phyloP scores from a whole-genome alignment of 768 basidiomycete species.

The Podaxis sp. region DNA sequence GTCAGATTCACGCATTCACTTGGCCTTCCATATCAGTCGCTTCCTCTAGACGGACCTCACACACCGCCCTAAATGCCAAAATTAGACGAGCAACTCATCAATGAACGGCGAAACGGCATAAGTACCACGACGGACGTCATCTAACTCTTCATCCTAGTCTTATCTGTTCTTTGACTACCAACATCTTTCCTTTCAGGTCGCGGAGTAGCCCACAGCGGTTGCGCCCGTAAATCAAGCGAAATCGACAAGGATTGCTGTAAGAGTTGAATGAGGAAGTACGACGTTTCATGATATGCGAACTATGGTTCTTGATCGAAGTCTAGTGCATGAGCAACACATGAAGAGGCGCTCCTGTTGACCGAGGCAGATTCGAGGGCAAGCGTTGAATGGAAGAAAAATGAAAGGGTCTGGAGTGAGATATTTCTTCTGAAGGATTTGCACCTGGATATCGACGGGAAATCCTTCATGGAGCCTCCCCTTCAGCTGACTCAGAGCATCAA shows the following conservation, averaged over 20 bases:
- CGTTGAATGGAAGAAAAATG: not conserved
- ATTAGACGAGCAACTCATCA: not conserved
- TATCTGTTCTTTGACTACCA: slow-evolving; percentile 45
- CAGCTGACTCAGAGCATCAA: slow-evolving; percentile 43
- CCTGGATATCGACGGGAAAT: slow-evolving; percentile 58
- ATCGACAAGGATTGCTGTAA: not conserved
- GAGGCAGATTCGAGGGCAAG: not conserved
- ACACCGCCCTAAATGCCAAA: slow-evolving; percentile 23
- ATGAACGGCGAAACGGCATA: not conserved
- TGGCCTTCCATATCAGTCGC: not conserved
- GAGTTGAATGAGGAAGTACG: not conserved
- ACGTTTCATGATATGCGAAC: not conserved
- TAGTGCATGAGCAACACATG: not conserved
- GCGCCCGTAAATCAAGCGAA: not conserved
- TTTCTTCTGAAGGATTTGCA: not conserved
- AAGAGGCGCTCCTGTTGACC: not conserved
- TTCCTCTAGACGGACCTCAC: slow-evolving; percentile 28
- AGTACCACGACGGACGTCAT: slow-evolving; percentile 42
- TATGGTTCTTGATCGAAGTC: not conserved
- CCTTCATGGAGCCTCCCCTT: slow-evolving; percentile 40
- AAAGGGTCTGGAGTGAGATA: not conserved
- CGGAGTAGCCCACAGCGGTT: slow-evolving; percentile 31
- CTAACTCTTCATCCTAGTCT: slow-evolving; percentile 43
- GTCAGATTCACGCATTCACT: not conserved
- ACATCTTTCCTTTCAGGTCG: slow-evolving; percentile 43